phyloP scores from a whole-genome alignment of 805 yeast genomes.

The Suhomyces xylopsoci region DNA sequence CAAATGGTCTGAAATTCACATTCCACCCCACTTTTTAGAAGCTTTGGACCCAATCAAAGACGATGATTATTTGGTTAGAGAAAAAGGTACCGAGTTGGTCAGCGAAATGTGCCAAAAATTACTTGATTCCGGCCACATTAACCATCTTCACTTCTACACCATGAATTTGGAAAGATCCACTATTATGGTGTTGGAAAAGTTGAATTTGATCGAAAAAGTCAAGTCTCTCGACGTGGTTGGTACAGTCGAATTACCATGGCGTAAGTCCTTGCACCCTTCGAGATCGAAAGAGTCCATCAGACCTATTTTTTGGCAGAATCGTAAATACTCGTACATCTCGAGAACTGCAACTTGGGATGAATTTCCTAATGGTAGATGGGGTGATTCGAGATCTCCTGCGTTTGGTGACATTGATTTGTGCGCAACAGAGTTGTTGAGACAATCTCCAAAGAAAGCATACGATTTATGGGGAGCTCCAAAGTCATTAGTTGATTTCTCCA shows the following conservation, averaged over 20 bases:
- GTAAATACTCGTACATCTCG: constrained; percentile 84
- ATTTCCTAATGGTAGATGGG: constrained; percentile 98
- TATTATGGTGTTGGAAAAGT: constrained; percentile 76
- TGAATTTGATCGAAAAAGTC: constrained; percentile 53
- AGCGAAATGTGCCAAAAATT: constrained; percentile 78
- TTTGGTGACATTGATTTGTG: constrained; percentile 85
- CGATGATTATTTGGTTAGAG: constrained; percentile 85
- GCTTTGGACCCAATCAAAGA: constrained; percentile 79
- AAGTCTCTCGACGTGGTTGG: constrained; percentile 39
- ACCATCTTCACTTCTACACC: constrained; percentile 92
- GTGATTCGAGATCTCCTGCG: constrained; percentile 96
- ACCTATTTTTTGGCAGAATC: constrained; percentile 94
- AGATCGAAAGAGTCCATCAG: constrained; percentile 80
- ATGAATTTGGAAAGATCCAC: constrained; percentile 96
- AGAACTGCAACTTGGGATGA: constrained; percentile 96
- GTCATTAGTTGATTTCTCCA: constrained; percentile 54
- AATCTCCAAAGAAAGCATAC: constrained; percentile 72
- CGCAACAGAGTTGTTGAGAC: constrained; percentile 78
- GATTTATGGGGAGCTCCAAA: constrained; percentile 89
- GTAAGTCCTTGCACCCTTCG: constrained; percentile 79
- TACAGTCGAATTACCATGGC: constrained; percentile 69
- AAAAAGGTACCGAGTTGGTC: constrained; percentile 76
- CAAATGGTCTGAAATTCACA: constrained; percentile 82
- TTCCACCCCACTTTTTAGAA: constrained; percentile 72
- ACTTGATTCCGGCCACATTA: constrained; percentile 66